A percentile compares a stretch with the other conserved stretches of the same genome.
These are phyloP conservation scores for Stylosanthes scabra DNA, from an alignment of 331 rosid genomes.

Conservation along the genomic window DNA sequence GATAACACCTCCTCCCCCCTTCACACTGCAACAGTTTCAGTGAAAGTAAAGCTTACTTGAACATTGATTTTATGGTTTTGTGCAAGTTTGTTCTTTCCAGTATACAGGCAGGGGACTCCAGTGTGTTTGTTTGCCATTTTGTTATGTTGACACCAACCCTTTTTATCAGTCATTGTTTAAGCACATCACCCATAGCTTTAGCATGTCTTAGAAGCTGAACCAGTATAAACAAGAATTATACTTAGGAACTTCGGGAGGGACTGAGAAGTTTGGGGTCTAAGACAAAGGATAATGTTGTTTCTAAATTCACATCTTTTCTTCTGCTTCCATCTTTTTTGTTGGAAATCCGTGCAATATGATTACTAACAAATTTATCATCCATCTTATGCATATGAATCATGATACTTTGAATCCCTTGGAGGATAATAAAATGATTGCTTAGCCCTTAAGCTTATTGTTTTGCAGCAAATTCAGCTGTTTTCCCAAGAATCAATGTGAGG, in stretches of 20 bases:
- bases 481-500: conserved; percentile 88
- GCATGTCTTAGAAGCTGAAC: conserved; percentile 22
- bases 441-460: conserved; percentile 32
- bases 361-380: conserved; percentile 5
- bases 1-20: background rate
- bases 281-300: conserved; percentile 18
- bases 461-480: conserved; percentile 64
- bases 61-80: background rate
- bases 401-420: conserved; percentile 21
- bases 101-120: conserved; percentile 3
- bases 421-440: conserved; percentile 35
- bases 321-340: background rate
- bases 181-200: background rate
- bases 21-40: conserved; percentile 15
- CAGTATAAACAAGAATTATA: background rate
- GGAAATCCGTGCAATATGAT: background rate
- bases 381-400: conserved; percentile 4
- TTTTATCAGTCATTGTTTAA: conserved; percentile 12
- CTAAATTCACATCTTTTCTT: background rate
- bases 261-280: conserved; percentile 13
- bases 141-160: conserved; percentile 28
- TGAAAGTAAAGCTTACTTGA: conserved; percentile 1
- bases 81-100: conserved; percentile 4
- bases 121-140: conserved; percentile 23
- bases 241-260: conserved; percentile 12